phyloP scores from a whole-genome alignment of 108 stramenopile genomes.

The Fistulifera pelliculosa region DNA sequence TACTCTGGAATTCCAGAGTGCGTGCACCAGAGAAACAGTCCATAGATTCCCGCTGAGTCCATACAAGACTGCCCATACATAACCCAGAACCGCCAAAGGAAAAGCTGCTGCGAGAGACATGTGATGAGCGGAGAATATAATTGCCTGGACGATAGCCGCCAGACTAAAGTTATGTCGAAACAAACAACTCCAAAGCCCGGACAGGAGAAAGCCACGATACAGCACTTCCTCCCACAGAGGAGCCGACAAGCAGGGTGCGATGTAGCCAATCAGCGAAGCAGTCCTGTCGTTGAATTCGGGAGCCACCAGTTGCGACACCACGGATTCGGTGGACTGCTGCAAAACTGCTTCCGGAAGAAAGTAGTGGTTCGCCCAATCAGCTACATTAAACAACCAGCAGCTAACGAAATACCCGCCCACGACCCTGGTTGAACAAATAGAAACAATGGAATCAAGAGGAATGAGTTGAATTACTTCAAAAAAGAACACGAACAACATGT shows the following conservation, averaged over 20 bases:
- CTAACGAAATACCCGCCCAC: conserved; percentile 89
- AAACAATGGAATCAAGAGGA: no score
- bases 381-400: conserved; percentile 82
- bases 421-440: conserved; percentile 19
- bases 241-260: conserved; percentile 88
- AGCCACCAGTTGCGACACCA: conserved; percentile 81
- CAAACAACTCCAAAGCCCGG: conserved; percentile 30
- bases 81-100: conserved; percentile 82
- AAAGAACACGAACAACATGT: conserved; percentile 3
- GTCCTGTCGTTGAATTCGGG: conserved; percentile 82
- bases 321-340: conserved; percentile 55
- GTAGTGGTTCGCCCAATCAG: conserved; percentile 81
- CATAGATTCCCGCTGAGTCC: conserved; percentile 72
- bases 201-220: conserved; percentile 83
- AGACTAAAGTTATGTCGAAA: no score
- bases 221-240: conserved; percentile 93
- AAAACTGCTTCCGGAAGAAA: conserved; percentile 64
- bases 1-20: conserved; percentile 90
- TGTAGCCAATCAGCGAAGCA: conserved; percentile 76
- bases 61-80: conserved; percentile 83
- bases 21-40: conserved; percentile 83
- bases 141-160: conserved; percentile 59
- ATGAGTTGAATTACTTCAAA: not conserved
- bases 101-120: conserved; percentile 69
- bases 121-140: conserved; percentile 85